These are phyloP conservation scores for Hymenoscyphus fraxineus DNA, from an alignment of 2,329 filamentous ascomycete species.

Conservation along the genomic window DNA sequence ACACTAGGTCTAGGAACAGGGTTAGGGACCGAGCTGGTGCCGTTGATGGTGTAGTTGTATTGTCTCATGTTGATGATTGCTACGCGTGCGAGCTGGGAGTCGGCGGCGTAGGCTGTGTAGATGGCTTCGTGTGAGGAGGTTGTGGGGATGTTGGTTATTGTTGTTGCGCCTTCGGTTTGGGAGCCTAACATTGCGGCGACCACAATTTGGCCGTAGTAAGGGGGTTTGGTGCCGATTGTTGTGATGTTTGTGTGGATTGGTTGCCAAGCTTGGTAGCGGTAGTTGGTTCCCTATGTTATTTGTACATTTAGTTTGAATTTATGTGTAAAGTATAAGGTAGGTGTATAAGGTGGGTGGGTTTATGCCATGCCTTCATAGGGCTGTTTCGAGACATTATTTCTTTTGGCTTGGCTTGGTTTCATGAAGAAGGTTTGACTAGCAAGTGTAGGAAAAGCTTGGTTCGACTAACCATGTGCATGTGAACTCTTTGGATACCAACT, in stretches of 20 bases:
- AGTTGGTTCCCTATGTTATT: slow-evolving; percentile 49
- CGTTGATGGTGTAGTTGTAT: slow-evolving; percentile 55
- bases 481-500: slow-evolving; percentile 52
- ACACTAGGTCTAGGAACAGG: slow-evolving; percentile 33
- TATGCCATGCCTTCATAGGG: too few relatives aligned
- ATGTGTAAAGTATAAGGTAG: too few relatives aligned
- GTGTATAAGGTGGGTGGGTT: too few relatives aligned
- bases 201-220: slow-evolving; percentile 60
- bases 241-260: slow-evolving; percentile 49
- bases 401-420: too few relatives aligned
- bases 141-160: slow-evolving; percentile 47
- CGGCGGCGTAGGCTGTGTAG: slow-evolving; percentile 51
- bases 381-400: too few relatives aligned
- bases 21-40: slow-evolving; percentile 32
- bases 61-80: slow-evolving; percentile 55
- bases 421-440: too few relatives aligned
- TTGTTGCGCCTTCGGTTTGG: slow-evolving; percentile 34
- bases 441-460: background rate
- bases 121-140: slow-evolving; percentile 41
- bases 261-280: slow-evolving; percentile 60
- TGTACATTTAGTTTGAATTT: too few relatives aligned
- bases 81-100: slow-evolving; percentile 43
- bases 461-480: slow-evolving; percentile 52
- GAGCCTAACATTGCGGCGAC: slow-evolving; percentile 54
- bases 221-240: slow-evolving; percentile 54